Base-by-base conservation (phyloP, 345 rosid genomes). In the Lagerstroemia speciosa region DNA sequence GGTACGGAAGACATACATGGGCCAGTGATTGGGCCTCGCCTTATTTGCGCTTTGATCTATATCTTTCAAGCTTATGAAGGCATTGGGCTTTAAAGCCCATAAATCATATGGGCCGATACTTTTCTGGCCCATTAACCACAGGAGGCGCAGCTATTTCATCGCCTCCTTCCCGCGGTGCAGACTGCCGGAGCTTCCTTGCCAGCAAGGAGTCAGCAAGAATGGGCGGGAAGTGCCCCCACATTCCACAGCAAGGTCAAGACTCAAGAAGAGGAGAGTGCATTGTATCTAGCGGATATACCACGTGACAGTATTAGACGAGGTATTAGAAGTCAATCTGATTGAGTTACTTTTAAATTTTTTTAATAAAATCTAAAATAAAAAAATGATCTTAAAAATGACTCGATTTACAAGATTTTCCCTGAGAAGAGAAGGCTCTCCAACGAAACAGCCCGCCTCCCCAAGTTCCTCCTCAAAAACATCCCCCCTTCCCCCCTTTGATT, bases 381-480 rank as follows among this genome's bases (percentile, higher is more conserved):
- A n/a, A n/a, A n/a, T n/a, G n/a, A n/a, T n/a, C n/a, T n/a, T n/a
- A n/a, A n/a, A n/a, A n/a, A n/a, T n/a, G n/a, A n/a, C n/a, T n/a
- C n/a, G n/a, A n/a, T n/a, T n/a, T n/a, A n/a, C n/a, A n/a, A n/a
- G n/a, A n/a, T n/a, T n/a, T n/a, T n/a, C n/a, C n/a, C n/a, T n/a
- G n/a, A n/a, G 93, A 94, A 88, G 92, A 82, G 99, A 81, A 82
- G 97, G 70, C 83, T 76, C 80, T 89, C 98, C 64, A 98, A 91
- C 84, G 91, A 91, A 76, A 79, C 95, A 16, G 95, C 95, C 69
- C 92, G 98, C 24, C 90, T 89, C 37, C 67, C 89, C 75, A 94
- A 91, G 75, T 91, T 94, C 77, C 85, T 81, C 69, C 73, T 82
- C 34, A 94, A 91, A 86, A 93, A 88, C 88, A 85, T 86, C 92